Base-by-base conservation (phyloP, 2,329 filamentous ascomycete species). In the Ceratocystis eucalypticola region DNA sequence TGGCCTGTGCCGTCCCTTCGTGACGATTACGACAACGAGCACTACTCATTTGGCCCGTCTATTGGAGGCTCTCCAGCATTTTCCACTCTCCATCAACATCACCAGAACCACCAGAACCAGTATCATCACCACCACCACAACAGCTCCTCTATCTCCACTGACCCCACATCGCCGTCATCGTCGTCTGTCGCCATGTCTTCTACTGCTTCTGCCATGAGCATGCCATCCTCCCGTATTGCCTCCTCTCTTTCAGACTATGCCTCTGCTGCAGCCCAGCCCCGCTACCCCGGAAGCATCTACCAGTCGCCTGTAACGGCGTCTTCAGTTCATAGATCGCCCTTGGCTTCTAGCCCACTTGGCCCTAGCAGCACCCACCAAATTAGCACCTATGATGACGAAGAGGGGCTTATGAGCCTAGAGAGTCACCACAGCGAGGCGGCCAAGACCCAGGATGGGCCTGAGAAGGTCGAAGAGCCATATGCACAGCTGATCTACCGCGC, bases 401-500 rank as follows among this genome's bases (percentile, higher is more conserved):
- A 53, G 44, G 10, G 53, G 28, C 22, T 66, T 25, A 28, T 53
- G 2, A 44, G 70, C 70, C 30, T 69, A 69, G 20, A 67, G 62
- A 66, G 44, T 44, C 44, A 44, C 68, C 55, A 70, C 72, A 71
- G 74, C 44, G 44, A 7, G 3, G 7, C 50, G 1, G 17, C 50
- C 22, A 59, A 59, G 20, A 74, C 72, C 10, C 64, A 30, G 28
- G 62, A 65, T 22, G 69, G 37, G 62, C n/a, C 28, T 53, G 30
- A 70, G 68, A 7, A 75, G 75, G 62, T 71, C 72, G 65, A 68
- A 25, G 82, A 83, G 68, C 88, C 91, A 0, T 97, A 97, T 72
- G 91, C 93, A 0, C 82, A 88, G 71, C 81, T 96, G 17, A 90
- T 97, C 69, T 88, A 87, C 72, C 79, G 81, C 64, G 91, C 91